Conservation (phyloP, 345 rosid genomes). For the Syzygium aromaticum region DNA sequence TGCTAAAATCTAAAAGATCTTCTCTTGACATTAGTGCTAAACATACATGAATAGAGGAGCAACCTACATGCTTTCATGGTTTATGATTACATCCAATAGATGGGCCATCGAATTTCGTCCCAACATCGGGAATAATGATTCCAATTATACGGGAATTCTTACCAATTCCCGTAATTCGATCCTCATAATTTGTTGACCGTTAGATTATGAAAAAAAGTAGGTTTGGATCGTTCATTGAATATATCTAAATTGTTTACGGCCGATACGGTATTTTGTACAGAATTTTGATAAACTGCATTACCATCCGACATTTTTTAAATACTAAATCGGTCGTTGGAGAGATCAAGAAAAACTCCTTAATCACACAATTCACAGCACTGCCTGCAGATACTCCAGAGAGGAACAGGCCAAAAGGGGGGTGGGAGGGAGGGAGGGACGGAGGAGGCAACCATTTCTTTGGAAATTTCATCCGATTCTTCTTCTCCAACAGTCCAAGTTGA, state of each 20-base stretch:
- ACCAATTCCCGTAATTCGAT: background rate
- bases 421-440: background rate
- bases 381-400: background rate
- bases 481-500: background rate
- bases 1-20: background rate
- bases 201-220: background rate
- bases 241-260: background rate
- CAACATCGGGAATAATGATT: background rate
- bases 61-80: background rate
- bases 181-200: background rate
- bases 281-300: background rate
- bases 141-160: background rate
- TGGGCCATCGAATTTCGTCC: background rate
- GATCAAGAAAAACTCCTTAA: background rate
- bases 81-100: background rate
- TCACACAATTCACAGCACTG: background rate
- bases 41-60: background rate
- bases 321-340: background rate
- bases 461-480: background rate
- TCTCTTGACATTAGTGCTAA: background rate
- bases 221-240: background rate
- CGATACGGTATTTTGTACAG: background rate
- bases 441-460: background rate
- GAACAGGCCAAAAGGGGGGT: background rate
- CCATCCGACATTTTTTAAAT: background rate